Evolutionary conservation across 164 flowering plant species (phyloP), one percentile per base, ranked within the genome.

Genomic region (Stephania cephalantha): DNA sequence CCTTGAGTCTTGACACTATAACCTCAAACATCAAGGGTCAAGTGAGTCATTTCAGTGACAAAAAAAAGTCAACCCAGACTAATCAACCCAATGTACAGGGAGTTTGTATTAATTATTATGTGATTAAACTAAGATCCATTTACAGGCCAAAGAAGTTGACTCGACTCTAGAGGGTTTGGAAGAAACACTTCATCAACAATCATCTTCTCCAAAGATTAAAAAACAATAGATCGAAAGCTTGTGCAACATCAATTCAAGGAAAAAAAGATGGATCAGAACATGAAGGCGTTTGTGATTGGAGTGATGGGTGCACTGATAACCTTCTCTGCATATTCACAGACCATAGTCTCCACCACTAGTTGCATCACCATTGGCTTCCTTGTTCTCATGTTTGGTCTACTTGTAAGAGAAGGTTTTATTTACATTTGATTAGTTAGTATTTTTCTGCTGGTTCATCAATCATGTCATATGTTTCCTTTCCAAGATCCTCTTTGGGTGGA

Each of bases 301-400:
- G 45, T 87, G 65, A 74, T 86, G 1, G 97, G 97, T 4, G 94
- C 91, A 52, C 78, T 65, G 4, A 79, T 92, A 68, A 92, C 97
- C 25, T 77, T 90, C 61, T 84, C 87, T 17, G 95, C 97, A 6
- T 92, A 92, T 70, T 79, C 90, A 2, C 95, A 92, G 83, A 84
- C 85, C 5, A 4, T 83, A 11, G 50, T 90, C 18, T 82, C 93
- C 55, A 78, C 88, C 31, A 86, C 90, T 11, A 84, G 86, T 46
- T 88, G 94, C 78, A 78, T 93, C 74, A 30, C 79, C 3, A 42
- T 74, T 45, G 97, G 97, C 48, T 83, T 91, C 72, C 53, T 87
- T 52, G 87, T 88, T 77, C 90, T 91, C 53, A 63, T 81, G 84
- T 82, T 85, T 74, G 95, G 89, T 76, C 83, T 92, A 25, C 88